phyloP scores from a whole-genome alignment of 805 yeast species.

The Ogataea populi-albae region DNA sequence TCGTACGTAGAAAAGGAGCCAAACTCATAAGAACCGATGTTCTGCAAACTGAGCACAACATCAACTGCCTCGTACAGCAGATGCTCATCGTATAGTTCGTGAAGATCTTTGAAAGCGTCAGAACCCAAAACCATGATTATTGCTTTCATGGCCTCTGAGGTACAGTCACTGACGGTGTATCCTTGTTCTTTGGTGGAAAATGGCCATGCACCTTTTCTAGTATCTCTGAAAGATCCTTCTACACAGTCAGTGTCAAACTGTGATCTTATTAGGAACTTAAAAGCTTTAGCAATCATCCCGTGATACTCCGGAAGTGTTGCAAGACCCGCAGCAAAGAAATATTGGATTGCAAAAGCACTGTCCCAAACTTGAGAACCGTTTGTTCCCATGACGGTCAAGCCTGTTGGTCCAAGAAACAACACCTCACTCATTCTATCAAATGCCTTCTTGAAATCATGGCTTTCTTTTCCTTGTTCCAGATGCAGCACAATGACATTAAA shows the following conservation, averaged over 20 bases:
- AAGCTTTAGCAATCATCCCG: constrained; percentile 61
- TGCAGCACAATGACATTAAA: constrained; percentile 73
- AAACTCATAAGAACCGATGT: constrained; percentile 44
- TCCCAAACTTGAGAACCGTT: constrained; percentile 99
- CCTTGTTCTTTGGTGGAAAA: constrained; percentile 96
- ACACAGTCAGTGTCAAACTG: constrained; percentile 83
- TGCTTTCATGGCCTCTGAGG: constrained; percentile 94
- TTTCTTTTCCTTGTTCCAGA: constrained; percentile 66
- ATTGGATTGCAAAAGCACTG: constrained; percentile 85
- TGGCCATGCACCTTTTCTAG: constrained; percentile 90
- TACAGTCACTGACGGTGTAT: constrained; percentile 93
- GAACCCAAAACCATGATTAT: constrained; percentile 84
- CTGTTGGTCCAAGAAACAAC: constrained; percentile 82
- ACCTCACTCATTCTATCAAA: constrained; percentile 67
- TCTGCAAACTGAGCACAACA: constrained; percentile 71
- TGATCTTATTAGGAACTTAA: constrained; percentile 69
- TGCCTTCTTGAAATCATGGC: constrained; percentile 55
- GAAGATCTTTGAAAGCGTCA: constrained; percentile 44
- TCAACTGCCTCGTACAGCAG: constrained; percentile 70
- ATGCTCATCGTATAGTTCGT: constrained; percentile 42
- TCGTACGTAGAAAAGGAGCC: constrained; percentile 96
- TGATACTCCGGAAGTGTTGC: constrained; percentile 67
- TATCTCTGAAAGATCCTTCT: constrained; percentile 77
- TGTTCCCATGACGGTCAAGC: constrained; percentile 93
- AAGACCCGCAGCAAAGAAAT: constrained; percentile 73